Conservation (phyloP, 2,329 filamentous ascomycete genomes). For the Teratosphaeria nubilosa region DNA sequence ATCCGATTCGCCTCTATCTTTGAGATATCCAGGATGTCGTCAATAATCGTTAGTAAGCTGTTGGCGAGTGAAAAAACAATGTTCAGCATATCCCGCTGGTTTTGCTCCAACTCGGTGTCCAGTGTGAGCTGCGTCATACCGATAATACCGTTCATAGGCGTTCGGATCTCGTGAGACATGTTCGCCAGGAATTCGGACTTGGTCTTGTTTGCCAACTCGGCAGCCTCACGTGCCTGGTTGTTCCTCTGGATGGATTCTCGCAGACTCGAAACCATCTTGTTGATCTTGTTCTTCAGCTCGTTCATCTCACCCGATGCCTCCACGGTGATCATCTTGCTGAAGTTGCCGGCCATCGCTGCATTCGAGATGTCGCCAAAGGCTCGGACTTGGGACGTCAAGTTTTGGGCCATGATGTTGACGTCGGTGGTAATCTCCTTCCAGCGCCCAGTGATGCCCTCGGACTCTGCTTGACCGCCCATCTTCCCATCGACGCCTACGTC, state of each 20-base stretch:
- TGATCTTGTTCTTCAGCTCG: conserved; percentile 97
- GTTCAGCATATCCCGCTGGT: conserved; percentile 96
- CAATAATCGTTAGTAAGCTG: conserved; percentile 92
- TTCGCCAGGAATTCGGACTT: conserved; percentile 98
- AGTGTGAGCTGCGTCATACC: conserved; percentile 96
- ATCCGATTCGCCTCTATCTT: conserved; percentile 91
- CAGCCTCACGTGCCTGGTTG: conserved; percentile 87
- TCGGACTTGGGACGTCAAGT: conserved; percentile 88
- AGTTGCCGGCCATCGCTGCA: conserved; percentile 90
- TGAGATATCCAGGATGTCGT: conserved; percentile 61
- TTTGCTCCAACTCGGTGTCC: conserved; percentile 85
- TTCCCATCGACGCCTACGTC: conserved; percentile 97
- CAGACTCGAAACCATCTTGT: conserved; percentile 95
- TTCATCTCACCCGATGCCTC: conserved; percentile 99
- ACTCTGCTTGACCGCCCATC: conserved; percentile 95
- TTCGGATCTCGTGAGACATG: conserved; percentile 97
- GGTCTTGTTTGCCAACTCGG: conserved; percentile 92
- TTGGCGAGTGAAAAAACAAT: conserved; percentile 96
- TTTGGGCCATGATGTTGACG: conserved; percentile 80
- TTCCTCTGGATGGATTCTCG: conserved; percentile 95
- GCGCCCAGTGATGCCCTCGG: conserved; percentile 80
- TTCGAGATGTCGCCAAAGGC: conserved; percentile 99
- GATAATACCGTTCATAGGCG: conserved; percentile 95
- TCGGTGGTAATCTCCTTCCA: conserved; percentile 99
- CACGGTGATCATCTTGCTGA: conserved; percentile 91